These are phyloP conservation scores for Peniophora sp. DNA, from an alignment of 1,284 basidiomycete species.

Conservation along the genomic window DNA sequence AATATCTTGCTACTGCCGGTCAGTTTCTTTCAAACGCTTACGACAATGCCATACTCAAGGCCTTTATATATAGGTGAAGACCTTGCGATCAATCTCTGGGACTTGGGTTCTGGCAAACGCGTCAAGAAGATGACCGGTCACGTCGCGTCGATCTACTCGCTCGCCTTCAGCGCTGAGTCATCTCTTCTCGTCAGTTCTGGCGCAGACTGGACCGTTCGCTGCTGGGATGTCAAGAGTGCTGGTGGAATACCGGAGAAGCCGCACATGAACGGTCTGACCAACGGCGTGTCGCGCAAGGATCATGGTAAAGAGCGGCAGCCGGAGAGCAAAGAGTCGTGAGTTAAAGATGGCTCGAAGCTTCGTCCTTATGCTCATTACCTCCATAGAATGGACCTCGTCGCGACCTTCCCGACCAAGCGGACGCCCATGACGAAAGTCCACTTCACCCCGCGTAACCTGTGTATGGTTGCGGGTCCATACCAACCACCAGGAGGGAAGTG, in stretches of 20 bases:
- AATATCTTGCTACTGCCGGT: constrained; percentile 89
- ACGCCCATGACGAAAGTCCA: constrained; percentile 90
- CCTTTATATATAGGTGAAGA: constrained; percentile 64
- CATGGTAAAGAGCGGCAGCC: constrained; percentile 25
- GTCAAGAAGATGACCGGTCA: constrained; percentile 99
- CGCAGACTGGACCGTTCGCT: constrained; percentile 91
- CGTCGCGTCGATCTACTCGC: constrained; percentile 79
- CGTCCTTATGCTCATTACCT: constrained; percentile 4
- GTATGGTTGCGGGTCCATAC: constrained; percentile 78
- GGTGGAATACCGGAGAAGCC: constrained; percentile 56
- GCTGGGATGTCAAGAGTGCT: constrained; percentile 89
- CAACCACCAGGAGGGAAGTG: constrained; percentile 37
- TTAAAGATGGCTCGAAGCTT: constrained; percentile 9
- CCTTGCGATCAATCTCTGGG: constrained; percentile 92
- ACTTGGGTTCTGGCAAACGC: constrained; percentile 84
- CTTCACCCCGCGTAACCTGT: constrained; percentile 92
- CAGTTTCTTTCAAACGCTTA: constrained; percentile 16
- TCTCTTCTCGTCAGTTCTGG: constrained; percentile 84
- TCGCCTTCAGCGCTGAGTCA: constrained; percentile 90
- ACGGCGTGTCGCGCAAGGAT: constrained; percentile 16
- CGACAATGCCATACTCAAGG: constrained; percentile 3
- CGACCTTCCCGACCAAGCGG: constrained; percentile 92
- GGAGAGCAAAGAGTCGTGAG: constrained; percentile 57
- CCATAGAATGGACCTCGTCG: constrained; percentile 71
- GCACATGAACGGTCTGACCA: constrained; percentile 43